Evolutionary conservation across 2,329 filamentous ascomycete species (phyloP).

Genomic region (Calonectria pseudoturangicola): DNA sequence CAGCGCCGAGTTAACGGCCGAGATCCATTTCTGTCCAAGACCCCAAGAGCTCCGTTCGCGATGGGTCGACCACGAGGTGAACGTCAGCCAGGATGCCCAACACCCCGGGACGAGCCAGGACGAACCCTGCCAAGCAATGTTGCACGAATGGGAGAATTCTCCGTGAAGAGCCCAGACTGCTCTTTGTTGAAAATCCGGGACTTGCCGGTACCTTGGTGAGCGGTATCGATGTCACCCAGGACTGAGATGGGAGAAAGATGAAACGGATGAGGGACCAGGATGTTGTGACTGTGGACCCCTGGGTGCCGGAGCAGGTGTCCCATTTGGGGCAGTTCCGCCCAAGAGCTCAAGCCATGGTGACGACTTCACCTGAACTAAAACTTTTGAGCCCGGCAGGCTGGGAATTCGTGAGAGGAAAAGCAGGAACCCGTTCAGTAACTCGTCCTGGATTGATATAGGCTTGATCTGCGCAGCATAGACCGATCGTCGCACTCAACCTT

Average conservation of each 20-base stretch:
- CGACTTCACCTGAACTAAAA: constrained; percentile 12
- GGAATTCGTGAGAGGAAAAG: too few species aligned
- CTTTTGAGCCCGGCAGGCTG: too few species aligned
- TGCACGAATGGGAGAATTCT: constrained; percentile 53
- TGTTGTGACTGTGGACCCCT: constrained; percentile 24
- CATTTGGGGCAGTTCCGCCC: constrained; percentile 17
- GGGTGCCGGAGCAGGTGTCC: constrained; percentile 23
- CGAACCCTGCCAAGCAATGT: constrained; percentile 26
- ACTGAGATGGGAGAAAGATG: constrained; percentile 30
- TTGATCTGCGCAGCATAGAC: background rate
- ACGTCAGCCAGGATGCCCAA: constrained; percentile 21
- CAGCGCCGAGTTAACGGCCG: constrained; percentile 7
- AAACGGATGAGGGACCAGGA: constrained; percentile 33
- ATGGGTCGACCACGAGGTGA: constrained; percentile 39
- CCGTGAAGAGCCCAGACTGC: constrained; percentile 35
- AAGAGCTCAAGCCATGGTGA: constrained; percentile 11
- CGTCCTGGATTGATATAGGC: too few species aligned
- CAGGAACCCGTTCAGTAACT: too few species aligned
- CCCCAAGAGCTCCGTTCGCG: constrained; percentile 23
- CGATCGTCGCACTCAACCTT: background rate
- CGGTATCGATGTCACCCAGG: constrained; percentile 9
- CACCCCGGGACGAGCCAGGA: background rate
- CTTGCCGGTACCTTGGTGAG: constrained; percentile 31
- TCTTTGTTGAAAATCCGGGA: constrained; percentile 19
- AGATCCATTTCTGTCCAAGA: constrained; percentile 8